Evolutionary conservation across 2,329 filamentous ascomycete genomes (phyloP).

Genomic region (Truncatella angustata): DNA sequence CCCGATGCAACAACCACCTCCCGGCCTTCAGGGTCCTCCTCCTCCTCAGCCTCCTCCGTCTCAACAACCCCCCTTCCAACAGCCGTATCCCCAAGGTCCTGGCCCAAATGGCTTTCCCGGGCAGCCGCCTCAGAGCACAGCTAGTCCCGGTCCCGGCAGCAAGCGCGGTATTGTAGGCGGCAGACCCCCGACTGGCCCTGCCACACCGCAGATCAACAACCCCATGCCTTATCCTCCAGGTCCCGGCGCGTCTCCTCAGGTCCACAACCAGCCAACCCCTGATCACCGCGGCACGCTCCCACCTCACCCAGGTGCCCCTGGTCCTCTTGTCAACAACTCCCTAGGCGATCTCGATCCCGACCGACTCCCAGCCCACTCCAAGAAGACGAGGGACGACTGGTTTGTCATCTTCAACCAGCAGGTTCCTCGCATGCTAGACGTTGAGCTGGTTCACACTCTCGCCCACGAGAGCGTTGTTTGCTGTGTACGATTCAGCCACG

Average conservation of each 20-base stretch:
- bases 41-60: conserved; percentile 59
- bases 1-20: conserved; percentile 74
- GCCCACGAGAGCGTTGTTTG: conserved; percentile 95
- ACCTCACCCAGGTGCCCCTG: conserved; percentile 39
- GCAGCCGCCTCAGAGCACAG: conserved; percentile 79
- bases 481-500: conserved; percentile 94
- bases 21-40: conserved; percentile 58
- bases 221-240: conserved; percentile 78
- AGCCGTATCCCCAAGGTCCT: conserved; percentile 60
- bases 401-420: conserved; percentile 95
- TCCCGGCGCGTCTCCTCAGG: conserved; percentile 78
- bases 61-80: conserved; percentile 70
- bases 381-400: conserved; percentile 90
- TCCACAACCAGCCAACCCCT: conserved; percentile 75
- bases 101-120: conserved; percentile 71
- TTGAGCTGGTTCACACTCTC: conserved; percentile 90
- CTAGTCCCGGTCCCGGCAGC: conserved; percentile 82
- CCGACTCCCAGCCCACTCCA: conserved; percentile 78
- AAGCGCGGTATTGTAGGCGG: conserved; percentile 66
- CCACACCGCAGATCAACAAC: conserved; percentile 89
- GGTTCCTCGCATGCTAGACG: conserved; percentile 84
- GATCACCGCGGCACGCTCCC: conserved; percentile 57
- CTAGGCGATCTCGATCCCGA: conserved; percentile 87
- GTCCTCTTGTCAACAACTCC: conserved; percentile 54
- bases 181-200: conserved; percentile 68